A percentile compares a stretch with the other conserved stretches of the same genome.
These are phyloP conservation scores for Saprolegnia diclina DNA, from an alignment of 352 stramenopile species.

Conservation along the genomic window DNA sequence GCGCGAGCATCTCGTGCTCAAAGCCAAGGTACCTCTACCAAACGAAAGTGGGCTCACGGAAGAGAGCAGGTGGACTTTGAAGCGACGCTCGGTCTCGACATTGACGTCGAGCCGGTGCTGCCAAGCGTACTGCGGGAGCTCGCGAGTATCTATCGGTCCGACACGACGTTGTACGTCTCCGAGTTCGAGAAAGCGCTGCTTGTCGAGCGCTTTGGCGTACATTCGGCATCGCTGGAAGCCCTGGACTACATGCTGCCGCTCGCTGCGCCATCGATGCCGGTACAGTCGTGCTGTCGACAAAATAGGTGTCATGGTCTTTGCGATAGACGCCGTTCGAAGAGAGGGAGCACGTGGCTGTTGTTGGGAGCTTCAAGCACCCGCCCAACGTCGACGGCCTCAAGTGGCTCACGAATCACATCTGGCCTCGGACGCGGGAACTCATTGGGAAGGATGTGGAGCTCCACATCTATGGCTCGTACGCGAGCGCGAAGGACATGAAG, in stretches of 20 bases:
- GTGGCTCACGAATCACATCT: slow-evolving; percentile 60
- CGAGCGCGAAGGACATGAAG: slow-evolving; percentile 41
- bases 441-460: slow-evolving; percentile 36
- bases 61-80: slow-evolving; percentile 31
- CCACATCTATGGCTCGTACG: slow-evolving; percentile 86
- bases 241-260: slow-evolving; percentile 31
- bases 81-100: slow-evolving; percentile 35
- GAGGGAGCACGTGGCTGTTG: slow-evolving; percentile 75
- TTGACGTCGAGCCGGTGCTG: slow-evolving; percentile 35
- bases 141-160: slow-evolving; percentile 65
- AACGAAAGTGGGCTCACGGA: not conserved
- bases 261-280: too few species aligned
- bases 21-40: slow-evolving; percentile 30
- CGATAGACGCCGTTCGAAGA: slow-evolving; percentile 31
- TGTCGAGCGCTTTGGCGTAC: slow-evolving; percentile 54
- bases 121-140: slow-evolving; percentile 62
- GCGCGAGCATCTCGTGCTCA: slow-evolving; percentile 76
- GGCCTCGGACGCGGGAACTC: slow-evolving; percentile 55
- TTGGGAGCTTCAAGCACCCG: slow-evolving; percentile 89
- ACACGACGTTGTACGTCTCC: slow-evolving; percentile 71
- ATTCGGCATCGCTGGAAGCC: slow-evolving; percentile 34
- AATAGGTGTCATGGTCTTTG: not conserved
- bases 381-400: slow-evolving; percentile 89
- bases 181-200: slow-evolving; percentile 57
- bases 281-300: slow-evolving; percentile 27